Conservation (phyloP, 2,329 filamentous ascomycete genomes). For the Colletotrichum shisoi region DNA sequence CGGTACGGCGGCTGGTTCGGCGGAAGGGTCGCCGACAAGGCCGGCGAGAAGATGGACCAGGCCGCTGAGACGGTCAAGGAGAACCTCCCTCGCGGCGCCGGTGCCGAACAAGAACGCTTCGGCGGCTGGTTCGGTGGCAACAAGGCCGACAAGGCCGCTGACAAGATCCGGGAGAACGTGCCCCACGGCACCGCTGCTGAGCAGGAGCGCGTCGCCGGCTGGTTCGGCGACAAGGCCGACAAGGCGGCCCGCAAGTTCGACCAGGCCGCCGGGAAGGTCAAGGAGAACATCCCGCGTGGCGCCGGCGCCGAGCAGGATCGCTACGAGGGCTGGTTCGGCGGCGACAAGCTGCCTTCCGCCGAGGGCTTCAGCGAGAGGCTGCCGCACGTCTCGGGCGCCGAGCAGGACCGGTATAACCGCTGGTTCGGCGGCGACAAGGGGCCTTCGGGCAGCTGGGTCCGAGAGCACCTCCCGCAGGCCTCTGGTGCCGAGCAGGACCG, state of each 20-base stretch:
- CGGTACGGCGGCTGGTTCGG: conserved; percentile 39
- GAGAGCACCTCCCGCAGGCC: conserved; percentile 23
- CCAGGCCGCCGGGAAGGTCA: conserved; percentile 7
- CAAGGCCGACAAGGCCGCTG: conserved; percentile 7
- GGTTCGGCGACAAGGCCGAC: conserved; percentile 30
- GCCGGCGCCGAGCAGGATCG: conserved; percentile 43
- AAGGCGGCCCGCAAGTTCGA: conserved; percentile 8
- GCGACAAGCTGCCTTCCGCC: conserved; percentile 30
- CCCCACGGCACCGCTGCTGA: conserved; percentile 16
- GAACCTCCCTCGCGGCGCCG: conserved; percentile 32
- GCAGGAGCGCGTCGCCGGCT: conserved; percentile 21
- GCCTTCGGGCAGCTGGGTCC: conserved; percentile 9
- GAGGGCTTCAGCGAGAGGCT: conserved; percentile 24
- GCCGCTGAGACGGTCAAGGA: conserved; percentile 21
- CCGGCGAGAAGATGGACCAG: conserved; percentile 1
- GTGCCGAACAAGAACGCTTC: conserved; percentile 40
- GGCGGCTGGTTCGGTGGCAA: conserved; percentile 36
- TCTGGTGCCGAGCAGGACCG: conserved; percentile 42
- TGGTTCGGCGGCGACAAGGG: conserved; percentile 40
- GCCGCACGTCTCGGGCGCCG: conserved; percentile 34
- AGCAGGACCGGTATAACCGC: conserved; percentile 40
- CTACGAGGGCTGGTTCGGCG: conserved; percentile 41
- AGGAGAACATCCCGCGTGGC: conserved; percentile 7
- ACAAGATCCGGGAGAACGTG: conserved; percentile 25
- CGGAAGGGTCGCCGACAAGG: conserved; percentile 16